These are phyloP conservation scores for Magnusiomyces clavatus DNA, from an alignment of 1,139 yeast genomes.

Conservation along the genomic window DNA sequence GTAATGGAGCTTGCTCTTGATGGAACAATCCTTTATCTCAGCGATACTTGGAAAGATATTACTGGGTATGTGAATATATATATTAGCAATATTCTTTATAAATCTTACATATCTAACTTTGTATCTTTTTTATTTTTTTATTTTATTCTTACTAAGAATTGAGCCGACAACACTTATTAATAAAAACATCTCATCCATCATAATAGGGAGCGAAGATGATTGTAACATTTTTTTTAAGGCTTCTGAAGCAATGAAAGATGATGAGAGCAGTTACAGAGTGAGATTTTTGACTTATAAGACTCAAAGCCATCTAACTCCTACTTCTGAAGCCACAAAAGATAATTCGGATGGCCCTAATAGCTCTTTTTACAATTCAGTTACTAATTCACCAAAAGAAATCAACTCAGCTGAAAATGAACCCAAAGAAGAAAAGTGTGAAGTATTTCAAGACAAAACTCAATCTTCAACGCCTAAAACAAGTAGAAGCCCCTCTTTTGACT, in stretches of 20 bases:
- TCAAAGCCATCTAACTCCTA: neutral
- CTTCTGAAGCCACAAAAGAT: neutral
- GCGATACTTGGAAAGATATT: constrained; percentile 69
- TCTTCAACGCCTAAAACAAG: too few relatives aligned
- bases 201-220: constrained; percentile 63
- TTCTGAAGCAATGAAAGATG: constrained; percentile 58
- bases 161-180: constrained; percentile 46
- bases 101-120: constrained; percentile 4
- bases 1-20: constrained; percentile 77
- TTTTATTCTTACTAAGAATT: constrained; percentile 41
- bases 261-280: constrained; percentile 72
- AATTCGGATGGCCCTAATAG: too few relatives aligned
- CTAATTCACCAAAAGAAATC: too few relatives aligned
- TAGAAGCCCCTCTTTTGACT: too few relatives aligned
- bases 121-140: neutral
- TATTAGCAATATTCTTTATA: neutral
- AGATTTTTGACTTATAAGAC: constrained; percentile 40
- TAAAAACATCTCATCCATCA: constrained; percentile 54
- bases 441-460: too few relatives aligned
- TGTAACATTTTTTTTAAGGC: constrained; percentile 63
- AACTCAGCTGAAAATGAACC: too few relatives aligned
- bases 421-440: too few relatives aligned
- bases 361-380: too few relatives aligned
- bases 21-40: constrained; percentile 66
- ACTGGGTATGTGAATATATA: constrained; percentile 33